These are phyloP conservation scores for Candida sphagnicola DNA, from an alignment of 805 yeast species.

Conservation along the genomic window DNA sequence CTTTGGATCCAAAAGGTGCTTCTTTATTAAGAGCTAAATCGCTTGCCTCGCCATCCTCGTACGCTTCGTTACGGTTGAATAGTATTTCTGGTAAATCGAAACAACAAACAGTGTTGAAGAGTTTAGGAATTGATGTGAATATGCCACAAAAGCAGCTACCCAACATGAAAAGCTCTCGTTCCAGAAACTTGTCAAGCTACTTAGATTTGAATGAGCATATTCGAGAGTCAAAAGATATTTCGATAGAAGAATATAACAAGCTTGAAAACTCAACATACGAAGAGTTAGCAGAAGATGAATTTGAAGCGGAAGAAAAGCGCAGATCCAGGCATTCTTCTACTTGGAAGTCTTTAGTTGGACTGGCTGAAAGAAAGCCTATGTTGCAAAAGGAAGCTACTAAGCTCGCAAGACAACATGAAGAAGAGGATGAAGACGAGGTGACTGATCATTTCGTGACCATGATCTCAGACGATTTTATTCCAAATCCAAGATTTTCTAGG, in stretches of 20 bases:
- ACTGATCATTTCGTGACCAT: background rate
- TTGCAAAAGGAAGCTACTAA: too few relatives aligned
- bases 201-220: constrained; percentile 10
- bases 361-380: constrained; percentile 11
- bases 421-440: constrained; percentile 5
- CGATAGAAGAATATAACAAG: constrained; percentile 5
- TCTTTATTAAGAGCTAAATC: constrained; percentile 36
- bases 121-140: constrained; percentile 31
- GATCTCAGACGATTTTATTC: constrained; percentile 21
- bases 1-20: constrained; percentile 36
- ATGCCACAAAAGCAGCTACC: constrained; percentile 12
- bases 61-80: constrained; percentile 13
- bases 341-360: constrained; percentile 19
- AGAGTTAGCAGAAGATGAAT: constrained; percentile 1
- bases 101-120: constrained; percentile 25
- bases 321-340: constrained; percentile 9
- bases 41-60: constrained; percentile 24
- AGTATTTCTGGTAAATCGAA: constrained; percentile 1
- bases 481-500: constrained; percentile 41
- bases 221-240: constrained; percentile 3
- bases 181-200: constrained; percentile 25
- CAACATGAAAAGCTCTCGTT: constrained; percentile 34
- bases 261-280: constrained; percentile 4
- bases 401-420: constrained; percentile 3
- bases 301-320: constrained; percentile 1